Percentiles rank a stretch among this genome's conserved stretches.
Conservation (phyloP, 108 stramenopile species). For the Pseudonitzschia delicatissima region DNA sequence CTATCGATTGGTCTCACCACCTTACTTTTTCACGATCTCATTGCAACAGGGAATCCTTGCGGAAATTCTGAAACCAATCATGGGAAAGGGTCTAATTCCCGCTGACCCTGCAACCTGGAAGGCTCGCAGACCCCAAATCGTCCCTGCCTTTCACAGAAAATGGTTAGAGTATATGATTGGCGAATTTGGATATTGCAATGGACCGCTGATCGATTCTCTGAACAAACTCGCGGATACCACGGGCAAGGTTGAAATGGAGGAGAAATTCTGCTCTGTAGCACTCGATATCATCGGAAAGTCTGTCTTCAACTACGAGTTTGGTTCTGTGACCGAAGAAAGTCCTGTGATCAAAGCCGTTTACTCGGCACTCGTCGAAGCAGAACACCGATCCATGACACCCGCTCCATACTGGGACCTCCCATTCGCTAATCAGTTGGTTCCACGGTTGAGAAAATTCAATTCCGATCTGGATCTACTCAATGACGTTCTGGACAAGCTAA, state of each 20-base stretch:
- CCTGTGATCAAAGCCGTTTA: conserved; percentile 94
- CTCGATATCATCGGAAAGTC: conserved; percentile 91
- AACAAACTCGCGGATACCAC: conserved; percentile 49
- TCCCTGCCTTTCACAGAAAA: conserved; percentile 92
- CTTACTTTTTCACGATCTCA: neutral
- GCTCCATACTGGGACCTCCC: conserved; percentile 96
- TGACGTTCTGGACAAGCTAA: conserved; percentile 86
- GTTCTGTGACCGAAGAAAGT: conserved; percentile 78
- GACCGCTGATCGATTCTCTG: conserved; percentile 68
- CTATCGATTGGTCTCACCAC: neutral
- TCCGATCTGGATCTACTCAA: conserved; percentile 85
- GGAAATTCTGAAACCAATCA: conserved; percentile 89
- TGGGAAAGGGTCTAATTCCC: conserved; percentile 87
- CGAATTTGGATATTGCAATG: conserved; percentile 88
- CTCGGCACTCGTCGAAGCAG: conserved; percentile 90
- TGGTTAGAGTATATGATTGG: conserved; percentile 94
- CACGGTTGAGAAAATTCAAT: conserved; percentile 90
- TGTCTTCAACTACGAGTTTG: conserved; percentile 96
- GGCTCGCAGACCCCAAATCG: conserved; percentile 86
- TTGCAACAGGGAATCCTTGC: conserved; percentile 69
- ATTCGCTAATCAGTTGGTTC: conserved; percentile 87
- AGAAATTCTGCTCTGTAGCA: conserved; percentile 88
- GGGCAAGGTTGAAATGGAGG: conserved; percentile 88
- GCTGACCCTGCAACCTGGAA: conserved; percentile 95
- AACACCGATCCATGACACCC: conserved; percentile 93